These are phyloP conservation scores for Corchorus capsularis DNA, from an alignment of 345 rosid genomes.

Conservation along the genomic window DNA sequence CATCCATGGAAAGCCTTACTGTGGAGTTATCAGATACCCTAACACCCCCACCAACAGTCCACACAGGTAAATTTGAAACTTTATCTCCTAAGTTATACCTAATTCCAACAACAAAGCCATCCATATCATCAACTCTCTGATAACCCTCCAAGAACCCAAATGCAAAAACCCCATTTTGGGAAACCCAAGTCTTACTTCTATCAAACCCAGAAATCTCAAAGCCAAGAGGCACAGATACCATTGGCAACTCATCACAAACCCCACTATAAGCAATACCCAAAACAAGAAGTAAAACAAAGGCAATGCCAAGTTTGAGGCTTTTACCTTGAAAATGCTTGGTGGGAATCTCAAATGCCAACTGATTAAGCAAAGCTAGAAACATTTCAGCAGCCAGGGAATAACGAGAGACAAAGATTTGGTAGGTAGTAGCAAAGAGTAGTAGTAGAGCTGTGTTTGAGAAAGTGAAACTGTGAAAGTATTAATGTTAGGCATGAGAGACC, in stretches of 20 bases:
- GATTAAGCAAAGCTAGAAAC: neutral
- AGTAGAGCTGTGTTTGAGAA: neutral
- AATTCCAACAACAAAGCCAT: constrained; percentile 38
- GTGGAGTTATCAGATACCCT: constrained; percentile 41
- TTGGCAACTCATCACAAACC: constrained; percentile 28
- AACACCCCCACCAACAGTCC: constrained; percentile 41
- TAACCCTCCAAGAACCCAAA: constrained; percentile 37
- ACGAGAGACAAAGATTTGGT: neutral
- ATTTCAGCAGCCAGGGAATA: neutral
- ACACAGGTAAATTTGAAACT: constrained; percentile 38
- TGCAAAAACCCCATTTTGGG: constrained; percentile 42
- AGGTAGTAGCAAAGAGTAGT: neutral
- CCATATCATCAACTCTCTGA: constrained; percentile 26
- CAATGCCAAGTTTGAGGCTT: neutral
- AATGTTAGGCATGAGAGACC: neutral
- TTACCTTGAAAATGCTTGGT: constrained; percentile 11
- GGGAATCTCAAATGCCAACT: neutral
- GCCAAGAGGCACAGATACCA: constrained; percentile 43
- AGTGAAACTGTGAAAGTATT: neutral
- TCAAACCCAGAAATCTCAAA: constrained; percentile 42
- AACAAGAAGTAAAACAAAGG: constrained; percentile 29
- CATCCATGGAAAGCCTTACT: constrained; percentile 37
- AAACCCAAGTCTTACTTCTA: constrained; percentile 37
- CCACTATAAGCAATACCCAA: constrained; percentile 29
- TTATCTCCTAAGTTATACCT: constrained; percentile 39